Evolutionary conservation across 768 basidiomycete genomes (phyloP).

Genomic region (Brasilioporus rufonigricans): DNA sequence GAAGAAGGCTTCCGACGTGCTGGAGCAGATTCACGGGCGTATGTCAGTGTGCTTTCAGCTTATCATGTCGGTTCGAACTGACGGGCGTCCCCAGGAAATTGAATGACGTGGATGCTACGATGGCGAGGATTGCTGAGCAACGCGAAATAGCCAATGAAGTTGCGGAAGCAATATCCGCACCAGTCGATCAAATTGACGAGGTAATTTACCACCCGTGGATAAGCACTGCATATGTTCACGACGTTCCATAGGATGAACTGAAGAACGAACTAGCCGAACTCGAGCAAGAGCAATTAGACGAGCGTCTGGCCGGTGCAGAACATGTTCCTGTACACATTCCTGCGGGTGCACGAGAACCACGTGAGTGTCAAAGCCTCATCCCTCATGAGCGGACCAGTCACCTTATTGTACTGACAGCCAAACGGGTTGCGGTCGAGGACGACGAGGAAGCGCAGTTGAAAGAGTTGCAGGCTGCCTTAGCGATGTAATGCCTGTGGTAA

Average conservation of each 20-base stretch:
- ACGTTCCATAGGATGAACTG: constrained; percentile 68
- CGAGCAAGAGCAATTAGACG: constrained; percentile 86
- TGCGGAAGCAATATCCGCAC: constrained; percentile 80
- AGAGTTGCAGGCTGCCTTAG: constrained; percentile 83
- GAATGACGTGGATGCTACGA: constrained; percentile 86
- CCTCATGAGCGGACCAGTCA: constrained; percentile 5
- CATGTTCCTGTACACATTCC: constrained; percentile 87
- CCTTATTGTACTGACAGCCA: constrained; percentile 12
- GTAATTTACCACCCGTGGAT: constrained; percentile 39
- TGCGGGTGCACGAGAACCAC: constrained; percentile 49
- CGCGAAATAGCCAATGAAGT: constrained; percentile 92
- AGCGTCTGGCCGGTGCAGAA: constrained; percentile 81
- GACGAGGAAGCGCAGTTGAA: constrained; percentile 90
- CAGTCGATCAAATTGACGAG: constrained; percentile 68
- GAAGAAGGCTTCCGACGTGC: constrained; percentile 90
- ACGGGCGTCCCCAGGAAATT: constrained; percentile 54
- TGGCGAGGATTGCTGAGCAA: constrained; percentile 86
- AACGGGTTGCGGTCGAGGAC: constrained; percentile 62
- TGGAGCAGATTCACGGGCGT: constrained; percentile 85
- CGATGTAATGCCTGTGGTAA: constrained; percentile 54
- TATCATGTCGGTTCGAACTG: not conserved
- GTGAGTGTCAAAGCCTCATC: constrained; percentile 37
- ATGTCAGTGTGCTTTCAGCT: constrained; percentile 58
- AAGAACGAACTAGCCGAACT: constrained; percentile 78
- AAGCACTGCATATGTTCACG: not conserved